These are phyloP conservation scores for Eragrostis nindensis DNA, from an alignment of 176 grass and related monocot genomes.

Conservation along the genomic window DNA sequence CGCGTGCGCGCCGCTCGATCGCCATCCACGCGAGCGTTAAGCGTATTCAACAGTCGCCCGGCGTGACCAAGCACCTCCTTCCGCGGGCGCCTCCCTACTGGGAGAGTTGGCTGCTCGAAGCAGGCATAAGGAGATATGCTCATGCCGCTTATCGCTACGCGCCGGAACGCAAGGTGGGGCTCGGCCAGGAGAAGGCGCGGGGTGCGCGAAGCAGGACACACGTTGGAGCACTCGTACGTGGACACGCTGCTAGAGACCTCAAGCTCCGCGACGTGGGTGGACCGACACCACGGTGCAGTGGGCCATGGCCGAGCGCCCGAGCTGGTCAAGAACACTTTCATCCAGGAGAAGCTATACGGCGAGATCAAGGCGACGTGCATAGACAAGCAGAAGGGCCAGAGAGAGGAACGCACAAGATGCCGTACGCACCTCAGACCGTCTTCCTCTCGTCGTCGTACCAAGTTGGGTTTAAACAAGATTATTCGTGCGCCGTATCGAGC, in stretches of 20 bases:
- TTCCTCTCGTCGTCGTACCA: slow-evolving; percentile 39
- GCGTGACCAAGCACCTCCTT: slow-evolving; percentile 52
- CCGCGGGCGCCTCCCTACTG: slow-evolving; percentile 30
- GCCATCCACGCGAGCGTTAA: background rate
- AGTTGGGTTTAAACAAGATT: too few species aligned
- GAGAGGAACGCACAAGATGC: slow-evolving; percentile 61
- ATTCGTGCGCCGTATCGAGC: too few species aligned
- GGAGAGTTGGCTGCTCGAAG: background rate
- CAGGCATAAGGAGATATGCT: slow-evolving; percentile 29
- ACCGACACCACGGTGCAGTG: slow-evolving; percentile 59
- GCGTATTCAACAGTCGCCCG: slow-evolving; percentile 38
- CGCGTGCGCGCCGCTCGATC: slow-evolving; percentile 27
- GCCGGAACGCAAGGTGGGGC: slow-evolving; percentile 36
- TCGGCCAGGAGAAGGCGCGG: background rate
- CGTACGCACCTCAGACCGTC: slow-evolving; percentile 66
- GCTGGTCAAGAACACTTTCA: slow-evolving; percentile 59
- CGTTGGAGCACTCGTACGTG: too few species aligned
- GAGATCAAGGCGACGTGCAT: slow-evolving; percentile 35
- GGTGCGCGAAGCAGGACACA: too few species aligned
- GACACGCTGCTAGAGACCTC: slow-evolving; percentile 12
- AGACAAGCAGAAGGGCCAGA: background rate
- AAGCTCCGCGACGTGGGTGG: slow-evolving; percentile 47
- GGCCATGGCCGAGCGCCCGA: slow-evolving; percentile 73
- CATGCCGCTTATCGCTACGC: slow-evolving; percentile 49
- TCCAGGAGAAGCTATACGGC: slow-evolving; percentile 47